A percentile compares a stretch with the other conserved stretches of the same genome.
phyloP scores from a whole-genome alignment of 2,329 filamentous ascomycete species.

The Ramularia collo-cygni region DNA sequence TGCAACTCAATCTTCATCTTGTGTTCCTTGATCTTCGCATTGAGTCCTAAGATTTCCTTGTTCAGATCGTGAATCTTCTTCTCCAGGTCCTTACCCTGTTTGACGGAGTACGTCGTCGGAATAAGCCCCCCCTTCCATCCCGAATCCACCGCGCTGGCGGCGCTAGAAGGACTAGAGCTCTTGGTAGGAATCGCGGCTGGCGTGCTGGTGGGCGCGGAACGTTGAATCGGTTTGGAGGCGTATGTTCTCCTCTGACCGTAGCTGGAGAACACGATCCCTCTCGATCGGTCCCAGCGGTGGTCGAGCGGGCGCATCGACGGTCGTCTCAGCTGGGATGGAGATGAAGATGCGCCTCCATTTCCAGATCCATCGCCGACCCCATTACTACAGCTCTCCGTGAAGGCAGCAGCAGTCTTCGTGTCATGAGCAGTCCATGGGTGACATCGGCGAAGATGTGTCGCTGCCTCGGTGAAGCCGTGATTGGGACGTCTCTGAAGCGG shows the following conservation, averaged over 20 bases:
- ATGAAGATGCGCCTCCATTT: background rate
- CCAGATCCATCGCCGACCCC: too few relatives aligned
- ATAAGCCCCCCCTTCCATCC: background rate
- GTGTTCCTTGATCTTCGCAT: background rate
- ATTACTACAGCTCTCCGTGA: too few relatives aligned
- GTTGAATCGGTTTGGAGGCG: too few relatives aligned
- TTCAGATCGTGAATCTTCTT: background rate
- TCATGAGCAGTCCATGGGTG: too few relatives aligned
- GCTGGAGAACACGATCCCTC: constrained; percentile 20
- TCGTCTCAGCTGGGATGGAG: constrained; percentile 9
- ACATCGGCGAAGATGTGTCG: constrained; percentile 1
- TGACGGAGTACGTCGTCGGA: background rate
- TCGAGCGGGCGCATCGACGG: constrained; percentile 24
- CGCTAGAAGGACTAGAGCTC: background rate
- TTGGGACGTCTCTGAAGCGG: constrained; percentile 1
- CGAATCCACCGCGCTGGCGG: background rate
- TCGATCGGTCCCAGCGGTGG: constrained; percentile 24
- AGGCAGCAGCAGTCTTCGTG: too few relatives aligned
- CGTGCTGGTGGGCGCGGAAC: too few relatives aligned
- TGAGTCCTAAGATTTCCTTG: background rate
- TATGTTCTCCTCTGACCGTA: too few relatives aligned
- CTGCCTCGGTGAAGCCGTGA: constrained; percentile 1
- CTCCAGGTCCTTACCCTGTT: background rate
- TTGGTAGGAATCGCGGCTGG: background rate
- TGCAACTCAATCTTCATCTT: background rate